Evolutionary conservation across 192 early-diverging fungal species (phyloP), one percentile per base, ranked within the genome.

Genomic region (Coemansia sp.): DNA sequence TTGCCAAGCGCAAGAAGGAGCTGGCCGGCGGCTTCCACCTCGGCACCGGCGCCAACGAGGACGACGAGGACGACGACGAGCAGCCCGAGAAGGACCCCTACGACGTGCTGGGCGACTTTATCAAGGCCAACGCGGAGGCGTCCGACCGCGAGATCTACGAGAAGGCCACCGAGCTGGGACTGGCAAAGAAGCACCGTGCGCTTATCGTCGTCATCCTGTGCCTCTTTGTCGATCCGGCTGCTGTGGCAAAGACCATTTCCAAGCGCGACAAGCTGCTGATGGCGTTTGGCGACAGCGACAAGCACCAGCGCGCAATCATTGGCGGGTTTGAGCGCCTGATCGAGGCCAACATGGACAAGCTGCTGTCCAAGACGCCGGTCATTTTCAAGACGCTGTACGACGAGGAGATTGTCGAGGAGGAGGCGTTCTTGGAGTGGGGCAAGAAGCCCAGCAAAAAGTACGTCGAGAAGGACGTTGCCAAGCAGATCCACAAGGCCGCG

Each of bases 271-370:
- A 74, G 24, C 65, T 97, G 46, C 72, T 98, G 36, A 52, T 51
- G 27, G 64, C 76, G 62, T 97, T 99, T 64, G 78, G 87, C 53
- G 61, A 60, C 49, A 81, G 69, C 50, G 87, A 93, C 49, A 95
- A 95, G 72, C 80, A 83, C 50, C 94, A 96, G 78, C 87, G 85
- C 57, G 86, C 85, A 15, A 58, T 94, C 15, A 72, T 99, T 11
- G 96, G 95, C 60, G 95, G 94, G 17, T 82, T 97, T 48, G 94
- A 96, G 73, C 78, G 86, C 17, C 71, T 95, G 39, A 84, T 94
- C 33, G 85, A 72, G 37, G 77, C 80, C 22, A 73, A 75, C 39
- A 52, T 54, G 62, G 82, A 78, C 47, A 58, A 54, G 47, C 63
- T 83, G 42, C 62, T 86, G 38, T 69, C 72, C 35, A 91, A 87